phyloP scores from a whole-genome alignment of 176 grass and related monocot species.

The Juncus inflexus region DNA sequence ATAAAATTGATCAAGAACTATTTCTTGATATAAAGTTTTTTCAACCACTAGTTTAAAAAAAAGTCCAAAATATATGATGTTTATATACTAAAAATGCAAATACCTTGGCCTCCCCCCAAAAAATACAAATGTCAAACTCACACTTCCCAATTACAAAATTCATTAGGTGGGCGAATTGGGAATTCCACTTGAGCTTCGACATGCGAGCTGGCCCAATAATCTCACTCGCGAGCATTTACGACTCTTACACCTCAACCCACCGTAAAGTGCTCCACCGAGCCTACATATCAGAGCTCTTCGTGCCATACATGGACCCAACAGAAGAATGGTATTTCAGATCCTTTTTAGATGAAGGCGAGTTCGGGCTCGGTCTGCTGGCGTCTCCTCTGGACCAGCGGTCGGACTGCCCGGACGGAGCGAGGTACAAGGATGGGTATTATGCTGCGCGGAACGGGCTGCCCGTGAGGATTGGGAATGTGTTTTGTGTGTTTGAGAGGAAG shows the following conservation, averaged over 20 bases:
- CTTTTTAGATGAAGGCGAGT: slow-evolving; percentile 77
- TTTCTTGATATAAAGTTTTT: no score
- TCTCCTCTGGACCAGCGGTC: slow-evolving; percentile 40
- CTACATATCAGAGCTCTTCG: slow-evolving; percentile 67
- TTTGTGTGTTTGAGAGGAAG: slow-evolving; percentile 78
- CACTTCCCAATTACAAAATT: neutral
- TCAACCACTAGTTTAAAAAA: no score
- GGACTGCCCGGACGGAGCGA: slow-evolving; percentile 59
- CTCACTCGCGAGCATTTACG: slow-evolving; percentile 20
- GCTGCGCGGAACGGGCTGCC: slow-evolving; percentile 47
- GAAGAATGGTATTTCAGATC: slow-evolving; percentile 91
- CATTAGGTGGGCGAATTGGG: slow-evolving; percentile 18
- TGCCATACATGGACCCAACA: slow-evolving; percentile 78
- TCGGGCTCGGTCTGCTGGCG: slow-evolving; percentile 43
- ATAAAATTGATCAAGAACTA: no score
- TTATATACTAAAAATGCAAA: no score
- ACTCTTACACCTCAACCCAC: slow-evolving; percentile 28
- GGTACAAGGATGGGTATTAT: slow-evolving; percentile 53
- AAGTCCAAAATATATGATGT: no score
- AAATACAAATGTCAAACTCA: no score
- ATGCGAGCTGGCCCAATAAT: slow-evolving; percentile 15
- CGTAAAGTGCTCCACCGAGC: slow-evolving; percentile 64
- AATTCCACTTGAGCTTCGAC: slow-evolving; percentile 22
- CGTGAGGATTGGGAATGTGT: slow-evolving; percentile 31
- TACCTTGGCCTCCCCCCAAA: no score